Percentiles rank a stretch among this genome's conserved stretches.
Conservation (phyloP, 768 basidiomycete species). For the Podaxis pistillaris region DNA sequence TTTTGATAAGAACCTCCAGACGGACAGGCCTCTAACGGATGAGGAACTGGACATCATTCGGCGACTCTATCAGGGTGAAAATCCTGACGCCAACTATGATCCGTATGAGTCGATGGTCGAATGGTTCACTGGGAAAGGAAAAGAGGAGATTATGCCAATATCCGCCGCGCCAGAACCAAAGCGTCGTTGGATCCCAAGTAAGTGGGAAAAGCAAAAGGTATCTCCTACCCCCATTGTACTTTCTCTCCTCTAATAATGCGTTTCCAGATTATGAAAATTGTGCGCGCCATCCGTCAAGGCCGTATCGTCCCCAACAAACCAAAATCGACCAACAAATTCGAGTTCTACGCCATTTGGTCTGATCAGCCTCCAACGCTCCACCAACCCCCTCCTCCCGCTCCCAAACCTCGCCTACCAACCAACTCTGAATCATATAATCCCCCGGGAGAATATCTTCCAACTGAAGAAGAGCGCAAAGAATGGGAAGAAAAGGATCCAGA, state of each 20-base stretch:
- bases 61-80: constrained; percentile 85
- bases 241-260: background rate
- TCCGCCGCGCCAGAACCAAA: constrained; percentile 93
- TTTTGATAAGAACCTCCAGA: constrained; percentile 84
- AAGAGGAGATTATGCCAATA: constrained; percentile 92
- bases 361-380: constrained; percentile 64
- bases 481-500: constrained; percentile 86
- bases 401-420: constrained; percentile 84
- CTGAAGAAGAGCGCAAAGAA: constrained; percentile 73
- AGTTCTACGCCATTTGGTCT: constrained; percentile 89
- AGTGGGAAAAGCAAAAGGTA: constrained; percentile 99
- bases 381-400: constrained; percentile 88
- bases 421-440: constrained; percentile 99
- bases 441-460: constrained; percentile 92
- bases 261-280: constrained; percentile 96
- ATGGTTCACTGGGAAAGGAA: constrained; percentile 97
- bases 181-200: constrained; percentile 93
- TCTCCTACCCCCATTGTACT: background rate
- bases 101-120: constrained; percentile 93
- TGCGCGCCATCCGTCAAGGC: constrained; percentile 95
- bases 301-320: constrained; percentile 91
- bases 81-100: constrained; percentile 86
- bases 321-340: constrained; percentile 58
- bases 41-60: constrained; percentile 96
- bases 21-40: constrained; percentile 80